A percentile compares a stretch with the other conserved stretches of the same genome.
These are phyloP conservation scores for Geotrichum candidum DNA, from an alignment of 1,139 yeast genomes.

Conservation along the genomic window DNA sequence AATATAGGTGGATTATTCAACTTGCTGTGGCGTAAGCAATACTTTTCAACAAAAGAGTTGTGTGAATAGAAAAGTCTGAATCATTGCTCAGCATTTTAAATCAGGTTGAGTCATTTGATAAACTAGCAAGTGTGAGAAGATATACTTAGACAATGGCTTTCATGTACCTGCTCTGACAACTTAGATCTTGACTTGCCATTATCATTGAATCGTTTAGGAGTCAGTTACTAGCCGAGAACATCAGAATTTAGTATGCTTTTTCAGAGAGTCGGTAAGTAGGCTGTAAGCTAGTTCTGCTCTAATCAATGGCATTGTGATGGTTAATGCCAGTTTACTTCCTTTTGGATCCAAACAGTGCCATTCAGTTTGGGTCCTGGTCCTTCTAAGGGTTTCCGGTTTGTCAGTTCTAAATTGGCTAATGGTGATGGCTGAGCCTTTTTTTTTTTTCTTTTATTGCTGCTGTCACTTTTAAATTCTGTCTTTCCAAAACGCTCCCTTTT, in stretches of 20 bases:
- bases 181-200: not conserved
- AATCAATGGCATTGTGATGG: too few relatives aligned
- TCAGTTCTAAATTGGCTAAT: not conserved
- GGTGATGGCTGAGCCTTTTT: not conserved
- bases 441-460: not conserved
- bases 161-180: not conserved
- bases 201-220: not conserved
- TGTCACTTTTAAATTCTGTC: not conserved
- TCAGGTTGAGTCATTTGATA: not conserved
- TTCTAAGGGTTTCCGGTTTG: not conserved
- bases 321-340: not conserved
- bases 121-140: not conserved
- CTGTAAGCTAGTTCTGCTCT: too few relatives aligned
- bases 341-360: too few relatives aligned
- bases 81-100: not conserved
- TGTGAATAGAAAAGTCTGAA: not conserved
- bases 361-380: too few relatives aligned
- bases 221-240: not conserved
- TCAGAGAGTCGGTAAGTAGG: too few relatives aligned
- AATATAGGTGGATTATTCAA: not conserved
- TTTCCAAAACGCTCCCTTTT: not conserved
- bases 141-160: not conserved
- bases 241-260: not conserved
- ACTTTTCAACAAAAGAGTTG: not conserved
- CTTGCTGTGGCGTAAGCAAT: not conserved